Percentiles rank a stretch among this genome's conserved stretches.
Conservation (phyloP, 805 yeast species). For the Ogataea naganishii region DNA sequence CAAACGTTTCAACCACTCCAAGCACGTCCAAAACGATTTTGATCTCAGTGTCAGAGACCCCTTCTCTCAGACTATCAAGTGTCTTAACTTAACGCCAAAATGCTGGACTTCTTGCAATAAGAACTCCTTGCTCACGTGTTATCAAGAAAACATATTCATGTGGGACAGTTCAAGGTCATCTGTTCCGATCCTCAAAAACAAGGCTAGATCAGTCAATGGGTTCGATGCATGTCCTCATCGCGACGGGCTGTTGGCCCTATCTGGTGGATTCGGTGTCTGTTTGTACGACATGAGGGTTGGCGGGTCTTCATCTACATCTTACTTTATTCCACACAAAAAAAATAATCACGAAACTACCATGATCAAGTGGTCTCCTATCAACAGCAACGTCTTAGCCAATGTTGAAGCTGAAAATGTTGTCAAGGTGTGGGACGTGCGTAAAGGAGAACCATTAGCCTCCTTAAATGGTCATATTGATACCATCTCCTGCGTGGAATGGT, state of each 20-base stretch:
- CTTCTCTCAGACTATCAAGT: constrained; percentile 22
- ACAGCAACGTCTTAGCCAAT: constrained; percentile 57
- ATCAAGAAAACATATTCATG: constrained; percentile 60
- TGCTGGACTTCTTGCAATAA: constrained; percentile 33
- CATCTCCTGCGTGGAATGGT: constrained; percentile 57
- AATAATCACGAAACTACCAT: constrained; percentile 25
- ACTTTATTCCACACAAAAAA: constrained; percentile 32
- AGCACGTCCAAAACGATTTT: constrained; percentile 36
- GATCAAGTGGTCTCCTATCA: constrained; percentile 56
- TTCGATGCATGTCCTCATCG: constrained; percentile 41
- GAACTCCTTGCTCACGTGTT: constrained; percentile 49
- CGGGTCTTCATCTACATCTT: constrained; percentile 23
- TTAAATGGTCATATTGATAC: constrained; percentile 48
- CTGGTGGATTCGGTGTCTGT: constrained; percentile 69
- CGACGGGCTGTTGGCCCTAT: constrained; percentile 49
- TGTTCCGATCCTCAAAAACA: constrained; percentile 47
- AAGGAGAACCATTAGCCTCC: constrained; percentile 39
- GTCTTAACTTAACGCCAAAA: constrained; percentile 27
- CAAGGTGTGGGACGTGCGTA: constrained; percentile 71
- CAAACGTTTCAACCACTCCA: constrained; percentile 71
- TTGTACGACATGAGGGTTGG: constrained; percentile 59
- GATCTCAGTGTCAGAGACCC: constrained; percentile 2
- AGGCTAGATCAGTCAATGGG: constrained; percentile 38
- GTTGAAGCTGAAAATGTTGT: constrained; percentile 45
- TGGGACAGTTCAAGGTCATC: constrained; percentile 66